Percentiles rank a stretch among this genome's conserved stretches.
phyloP scores from a whole-genome alignment of 2,329 filamentous ascomycete genomes.

The Pseudogymnoascus sp. region DNA sequence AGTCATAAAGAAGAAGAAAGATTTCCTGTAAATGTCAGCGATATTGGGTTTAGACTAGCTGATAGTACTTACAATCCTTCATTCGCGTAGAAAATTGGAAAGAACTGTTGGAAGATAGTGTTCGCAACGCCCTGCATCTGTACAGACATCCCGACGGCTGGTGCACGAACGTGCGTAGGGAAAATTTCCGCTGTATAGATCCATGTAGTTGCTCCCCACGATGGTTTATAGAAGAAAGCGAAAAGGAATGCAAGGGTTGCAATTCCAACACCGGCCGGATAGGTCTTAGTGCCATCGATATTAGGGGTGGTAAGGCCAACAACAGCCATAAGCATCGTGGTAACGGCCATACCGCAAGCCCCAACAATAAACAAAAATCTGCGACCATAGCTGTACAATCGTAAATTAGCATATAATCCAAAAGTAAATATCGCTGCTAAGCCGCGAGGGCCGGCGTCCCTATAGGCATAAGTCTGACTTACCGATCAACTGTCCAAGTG shows the following conservation, averaged over 20 bases:
- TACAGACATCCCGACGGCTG: conserved; percentile 55
- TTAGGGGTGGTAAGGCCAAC: conserved; percentile 48
- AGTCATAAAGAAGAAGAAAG: conserved; percentile 43
- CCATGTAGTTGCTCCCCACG: conserved; percentile 59
- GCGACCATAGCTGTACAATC: conserved; percentile 38
- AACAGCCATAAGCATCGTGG: conserved; percentile 55
- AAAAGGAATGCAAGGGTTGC: conserved; percentile 58
- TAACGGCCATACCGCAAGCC: conserved; percentile 55
- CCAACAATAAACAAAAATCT: conserved; percentile 60
- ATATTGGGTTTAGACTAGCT: background rate
- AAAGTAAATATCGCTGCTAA: background rate
- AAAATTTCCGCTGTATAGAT: conserved; percentile 61
- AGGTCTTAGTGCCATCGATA: conserved; percentile 40
- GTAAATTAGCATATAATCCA: background rate
- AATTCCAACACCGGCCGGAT: conserved; percentile 52
- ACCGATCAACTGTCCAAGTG: conserved; percentile 61
- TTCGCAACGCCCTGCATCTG: conserved; percentile 57
- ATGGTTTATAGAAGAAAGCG: conserved; percentile 57
- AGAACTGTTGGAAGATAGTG: conserved; percentile 61
- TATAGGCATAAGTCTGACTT: conserved; percentile 22
- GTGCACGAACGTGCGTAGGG: conserved; percentile 58
- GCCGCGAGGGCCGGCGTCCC: background rate
- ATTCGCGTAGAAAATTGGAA: conserved; percentile 56
- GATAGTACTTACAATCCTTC: conserved; percentile 29
- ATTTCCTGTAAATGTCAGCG: background rate